Base-by-base conservation (phyloP, 2,329 filamentous ascomycete genomes). In the Teratosphaeria viscida region DNA sequence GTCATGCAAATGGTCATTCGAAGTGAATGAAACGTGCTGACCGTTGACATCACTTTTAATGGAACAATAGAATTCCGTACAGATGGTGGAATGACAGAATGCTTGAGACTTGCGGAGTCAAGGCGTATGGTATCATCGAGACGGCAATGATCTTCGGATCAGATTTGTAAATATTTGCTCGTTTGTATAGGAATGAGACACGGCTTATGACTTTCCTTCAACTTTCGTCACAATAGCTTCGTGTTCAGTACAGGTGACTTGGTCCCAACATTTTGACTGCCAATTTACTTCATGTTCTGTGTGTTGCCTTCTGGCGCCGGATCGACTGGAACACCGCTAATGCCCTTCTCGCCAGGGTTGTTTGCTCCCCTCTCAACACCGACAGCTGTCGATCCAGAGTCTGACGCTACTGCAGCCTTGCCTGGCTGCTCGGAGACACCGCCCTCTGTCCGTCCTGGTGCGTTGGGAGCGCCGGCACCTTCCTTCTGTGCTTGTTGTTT, bases 321-420 rank as follows among this genome's bases (percentile, higher is more conserved):
- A 37, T 64, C 63, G 2, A 71, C 68, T n/a, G 68, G 64, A 55
- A 65, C 66, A 26, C 69, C 70, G 29, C 58, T 64, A 57, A 72
- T 70, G 16, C 70, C 71, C 66, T 73, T 70, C 63, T 72, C 71
- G n/a, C 71, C 71, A 0, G 68, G 69, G 59, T 68, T 66, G 61
- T 73, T 72, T 23, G 63, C 63, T 11, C 66, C 65, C 1, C 63
- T 62, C 23, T 68, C 62, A 35, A 72, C 66, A 12, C 71, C 71
- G 3, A 71, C 68, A 54, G 66, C 69, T 34, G 68, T 69, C 27
- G 65, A 64, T 11, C 68, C 67, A 8, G 71, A 73, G 65, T 73
- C 71, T 16, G 69, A 72, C 4, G 71, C 71, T 5, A 72, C 71
- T 29, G 70, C 67, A 19, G 67, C 67, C 52, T 71, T 64, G 53